Evolutionary conservation across 345 rosid genomes (phyloP).

Genomic region (Corymbia maculata): DNA sequence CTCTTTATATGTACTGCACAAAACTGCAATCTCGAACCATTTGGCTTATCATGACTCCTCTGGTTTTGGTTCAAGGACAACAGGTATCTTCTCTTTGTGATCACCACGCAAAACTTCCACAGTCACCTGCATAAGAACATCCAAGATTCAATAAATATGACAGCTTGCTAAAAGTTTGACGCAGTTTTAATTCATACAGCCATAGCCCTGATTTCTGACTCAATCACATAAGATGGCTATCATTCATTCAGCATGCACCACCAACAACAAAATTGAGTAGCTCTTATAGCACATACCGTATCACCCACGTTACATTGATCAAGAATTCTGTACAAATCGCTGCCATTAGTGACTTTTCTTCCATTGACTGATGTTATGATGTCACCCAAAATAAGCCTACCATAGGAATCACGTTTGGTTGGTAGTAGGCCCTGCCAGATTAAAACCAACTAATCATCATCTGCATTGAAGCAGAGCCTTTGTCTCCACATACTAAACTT

Average conservation of each 20-base stretch:
- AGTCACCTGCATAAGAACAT: constrained; percentile 34
- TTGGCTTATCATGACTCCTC: constrained; percentile 47
- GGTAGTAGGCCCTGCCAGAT: constrained; percentile 61
- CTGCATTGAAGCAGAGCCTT: not conserved
- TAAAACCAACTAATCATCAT: not conserved
- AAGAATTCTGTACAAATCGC: constrained; percentile 86
- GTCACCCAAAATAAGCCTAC: constrained; percentile 84
- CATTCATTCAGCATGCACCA: not conserved
- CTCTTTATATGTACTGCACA: not conserved
- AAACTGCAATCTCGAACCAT: not conserved
- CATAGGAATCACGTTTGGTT: constrained; percentile 86
- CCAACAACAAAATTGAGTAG: not conserved
- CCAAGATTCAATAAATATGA: not conserved
- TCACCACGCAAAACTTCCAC: constrained; percentile 93
- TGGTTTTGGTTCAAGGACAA: constrained; percentile 74
- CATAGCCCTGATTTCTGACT: not conserved
- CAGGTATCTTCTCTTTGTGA: constrained; percentile 86
- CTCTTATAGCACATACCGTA: constrained; percentile 26
- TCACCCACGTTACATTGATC: constrained; percentile 93
- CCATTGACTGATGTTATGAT: constrained; percentile 88
- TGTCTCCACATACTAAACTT: not conserved
- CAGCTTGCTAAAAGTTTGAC: not conserved
- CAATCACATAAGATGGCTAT: not conserved
- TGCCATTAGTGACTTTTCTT: constrained; percentile 64
- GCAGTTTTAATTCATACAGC: not conserved